Conservation (phyloP, 2,329 filamentous ascomycete genomes). For the Neonectria faginata region DNA sequence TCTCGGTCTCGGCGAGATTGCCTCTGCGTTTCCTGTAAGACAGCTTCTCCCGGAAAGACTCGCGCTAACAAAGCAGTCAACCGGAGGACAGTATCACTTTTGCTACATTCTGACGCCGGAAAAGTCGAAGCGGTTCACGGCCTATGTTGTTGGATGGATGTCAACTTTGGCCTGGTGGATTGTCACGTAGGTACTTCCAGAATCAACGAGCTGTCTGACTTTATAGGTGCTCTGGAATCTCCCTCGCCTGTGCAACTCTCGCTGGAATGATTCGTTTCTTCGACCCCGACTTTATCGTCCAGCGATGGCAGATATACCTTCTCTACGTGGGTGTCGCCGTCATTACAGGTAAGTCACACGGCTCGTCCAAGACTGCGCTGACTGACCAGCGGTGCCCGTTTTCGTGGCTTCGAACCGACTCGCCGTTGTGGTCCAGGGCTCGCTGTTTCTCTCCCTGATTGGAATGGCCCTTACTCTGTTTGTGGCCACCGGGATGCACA, state of each 20-base stretch:
- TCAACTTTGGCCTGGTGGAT: constrained; percentile 30
- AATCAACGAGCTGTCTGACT: too few relatives aligned
- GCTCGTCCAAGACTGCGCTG: not conserved
- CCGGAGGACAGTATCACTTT: constrained; percentile 31
- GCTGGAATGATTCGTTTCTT: constrained; percentile 22
- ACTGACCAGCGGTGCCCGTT: constrained; percentile 9
- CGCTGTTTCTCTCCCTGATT: constrained; percentile 14
- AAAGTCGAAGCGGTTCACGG: constrained; percentile 22
- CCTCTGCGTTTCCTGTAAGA: constrained; percentile 28
- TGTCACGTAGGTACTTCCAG: constrained; percentile 16
- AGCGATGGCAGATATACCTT: constrained; percentile 26
- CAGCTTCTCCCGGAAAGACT: not conserved
- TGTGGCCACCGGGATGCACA: constrained; percentile 11
- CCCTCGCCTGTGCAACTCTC: constrained; percentile 11
- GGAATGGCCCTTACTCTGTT: constrained; percentile 24
- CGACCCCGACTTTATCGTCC: not conserved
- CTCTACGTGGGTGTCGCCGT: constrained; percentile 20
- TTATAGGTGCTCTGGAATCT: constrained; percentile 27
- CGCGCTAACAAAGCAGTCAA: constrained; percentile 12
- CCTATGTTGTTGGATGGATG: constrained; percentile 25
- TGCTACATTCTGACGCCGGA: constrained; percentile 26
- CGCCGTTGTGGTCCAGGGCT: constrained; percentile 8
- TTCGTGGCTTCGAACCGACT: constrained; percentile 24
- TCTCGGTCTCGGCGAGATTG: constrained; percentile 23
- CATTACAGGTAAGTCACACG: constrained; percentile 15